phyloP scores from a whole-genome alignment of 78 protist genomes.

The Dictyostelium intermedium region DNA sequence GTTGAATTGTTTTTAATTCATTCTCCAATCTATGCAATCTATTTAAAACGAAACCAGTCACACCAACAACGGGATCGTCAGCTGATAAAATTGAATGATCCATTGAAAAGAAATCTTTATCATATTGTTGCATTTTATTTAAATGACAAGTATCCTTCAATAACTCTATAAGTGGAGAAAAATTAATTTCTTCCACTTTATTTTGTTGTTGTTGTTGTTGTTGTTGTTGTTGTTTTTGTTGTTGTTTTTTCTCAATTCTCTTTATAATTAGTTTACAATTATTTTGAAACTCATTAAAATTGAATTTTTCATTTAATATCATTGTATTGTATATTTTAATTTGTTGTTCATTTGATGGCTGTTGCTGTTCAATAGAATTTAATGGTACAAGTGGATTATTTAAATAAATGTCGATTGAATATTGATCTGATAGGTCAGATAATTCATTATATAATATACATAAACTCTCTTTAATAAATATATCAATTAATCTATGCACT shows the following conservation, averaged over 20 bases:
- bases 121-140: conserved; percentile 13
- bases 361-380: neutral
- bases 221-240: neutral
- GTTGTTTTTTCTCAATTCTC: neutral
- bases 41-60: conserved; percentile 34
- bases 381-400: neutral
- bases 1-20: conserved; percentile 64
- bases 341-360: neutral
- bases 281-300: neutral
- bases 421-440: conserved; percentile 3
- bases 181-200: neutral
- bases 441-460: conserved; percentile 2
- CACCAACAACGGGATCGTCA: conserved; percentile 55
- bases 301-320: neutral
- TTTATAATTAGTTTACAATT: neutral
- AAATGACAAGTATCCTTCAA: conserved; percentile 8
- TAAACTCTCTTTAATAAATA: conserved; percentile 5
- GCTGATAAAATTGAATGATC: conserved; percentile 1
- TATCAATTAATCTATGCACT: conserved; percentile 8
- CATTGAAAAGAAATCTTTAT: conserved; percentile 2
- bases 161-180: neutral
- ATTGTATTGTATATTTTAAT: neutral
- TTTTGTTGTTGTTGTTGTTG: neutral
- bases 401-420: neutral
- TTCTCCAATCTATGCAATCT: conserved; percentile 63